Base-by-base conservation (phyloP, 306 rosid genomes). In the Hylodesmum podocarpum region DNA sequence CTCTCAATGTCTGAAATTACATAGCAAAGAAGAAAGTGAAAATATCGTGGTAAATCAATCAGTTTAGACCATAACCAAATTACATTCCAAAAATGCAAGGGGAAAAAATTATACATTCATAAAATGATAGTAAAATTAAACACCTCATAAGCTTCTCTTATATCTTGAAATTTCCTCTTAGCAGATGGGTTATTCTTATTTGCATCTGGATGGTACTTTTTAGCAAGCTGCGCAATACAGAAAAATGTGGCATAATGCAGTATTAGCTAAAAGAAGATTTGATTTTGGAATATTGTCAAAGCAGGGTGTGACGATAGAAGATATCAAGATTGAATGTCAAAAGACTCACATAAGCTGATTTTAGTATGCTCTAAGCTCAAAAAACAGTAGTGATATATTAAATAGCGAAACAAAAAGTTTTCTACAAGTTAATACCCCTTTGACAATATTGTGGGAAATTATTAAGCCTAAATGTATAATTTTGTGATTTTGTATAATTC, bases 81-180 rank as follows among this genome's bases (percentile, higher is more conserved):
- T n/a, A n/a, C n/a, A n/a, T n/a, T 27, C 28, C 12, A 64, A 50
- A 54, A 76, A 66, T 53, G 69, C 11, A 24, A 68, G 24, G 59
- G 46, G 0, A 50, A 72, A 72, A 72, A 75, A 65, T 15, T 40
- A 13, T 25, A 46, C 2, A 22, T 57, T 54, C 51, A 62, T 41
- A 64, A 70, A 28, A 57, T 33, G 25, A 85, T 54, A 71, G 54
- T 49, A 68, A 81, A 65, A 71, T 53, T 49, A 68, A 81, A 65
- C 27, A 95, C 99, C 99, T 95, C 97, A 50, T 90, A 92, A 44
- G 97, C 99, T 76, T 92, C 99, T 87, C 89, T 92, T 88, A 95
- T 88, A 84, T 89, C 96, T 76, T 88, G 99, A 88, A 95, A 95
- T 75, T 90, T 90, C 87, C 85, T 89, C 84, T 92, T 95, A 34